Conservation (phyloP, 768 basidiomycete genomes). For the Leccinum broughii region DNA sequence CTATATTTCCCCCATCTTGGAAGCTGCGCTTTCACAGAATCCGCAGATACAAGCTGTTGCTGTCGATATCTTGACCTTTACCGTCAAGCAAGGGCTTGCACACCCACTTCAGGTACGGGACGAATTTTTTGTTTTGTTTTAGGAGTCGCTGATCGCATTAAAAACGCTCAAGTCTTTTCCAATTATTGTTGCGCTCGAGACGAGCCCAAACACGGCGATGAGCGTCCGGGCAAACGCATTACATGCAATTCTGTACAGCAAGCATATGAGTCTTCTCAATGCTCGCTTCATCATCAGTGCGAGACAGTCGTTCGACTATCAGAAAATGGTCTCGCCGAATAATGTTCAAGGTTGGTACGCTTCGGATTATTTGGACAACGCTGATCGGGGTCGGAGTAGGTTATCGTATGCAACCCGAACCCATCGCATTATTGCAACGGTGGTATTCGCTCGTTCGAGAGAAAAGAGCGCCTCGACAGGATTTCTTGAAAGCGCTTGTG, state of each 20-base stretch:
- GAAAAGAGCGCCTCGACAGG: conserved; percentile 81
- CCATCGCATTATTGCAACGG: conserved; percentile 75
- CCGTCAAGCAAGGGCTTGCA: conserved; percentile 91
- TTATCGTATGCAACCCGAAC: conserved; percentile 61
- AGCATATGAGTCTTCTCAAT: conserved; percentile 88
- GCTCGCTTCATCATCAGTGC: conserved; percentile 83
- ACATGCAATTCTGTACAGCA: conserved; percentile 80
- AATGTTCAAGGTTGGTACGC: conserved; percentile 51
- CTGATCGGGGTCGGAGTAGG: conserved; percentile 41
- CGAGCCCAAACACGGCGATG: conserved; percentile 59
- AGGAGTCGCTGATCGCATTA: conserved; percentile 1
- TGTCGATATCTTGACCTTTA: conserved; percentile 89
- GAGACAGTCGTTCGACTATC: conserved; percentile 80
- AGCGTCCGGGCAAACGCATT: conserved; percentile 77
- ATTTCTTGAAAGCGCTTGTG: conserved; percentile 81
- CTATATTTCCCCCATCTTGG: conserved; percentile 79
- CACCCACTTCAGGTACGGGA: conserved; percentile 82
- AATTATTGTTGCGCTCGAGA: conserved; percentile 91
- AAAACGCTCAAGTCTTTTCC: conserved; percentile 70
- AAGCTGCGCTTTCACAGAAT: conserved; percentile 74
- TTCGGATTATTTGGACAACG: background rate
- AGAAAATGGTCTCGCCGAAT: conserved; percentile 53
- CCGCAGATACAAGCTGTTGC: conserved; percentile 76
- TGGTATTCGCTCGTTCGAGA: conserved; percentile 94
- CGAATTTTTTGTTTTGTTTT: conserved; percentile 3